A percentile compares a stretch with the other conserved stretches of the same genome.
These are phyloP conservation scores for Plectosphaerella plurivora DNA, from an alignment of 2,329 filamentous ascomycete genomes.

Conservation along the genomic window DNA sequence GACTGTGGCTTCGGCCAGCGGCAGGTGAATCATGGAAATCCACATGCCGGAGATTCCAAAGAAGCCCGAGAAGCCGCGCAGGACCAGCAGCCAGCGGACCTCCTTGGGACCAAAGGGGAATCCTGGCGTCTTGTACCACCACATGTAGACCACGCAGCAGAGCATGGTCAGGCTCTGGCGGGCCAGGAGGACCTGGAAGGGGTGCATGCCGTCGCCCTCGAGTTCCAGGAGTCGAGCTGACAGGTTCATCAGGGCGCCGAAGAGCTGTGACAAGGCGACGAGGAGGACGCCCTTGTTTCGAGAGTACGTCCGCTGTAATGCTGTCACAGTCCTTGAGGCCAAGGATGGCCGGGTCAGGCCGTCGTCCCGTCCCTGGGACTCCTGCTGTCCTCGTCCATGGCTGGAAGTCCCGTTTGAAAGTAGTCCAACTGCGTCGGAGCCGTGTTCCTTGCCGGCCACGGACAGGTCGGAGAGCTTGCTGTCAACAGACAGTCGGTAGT, in stretches of 20 bases:
- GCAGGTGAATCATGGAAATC: constrained; percentile 66
- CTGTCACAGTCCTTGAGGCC: constrained; percentile 8
- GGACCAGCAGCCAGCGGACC: constrained; percentile 63
- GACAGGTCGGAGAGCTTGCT: constrained; percentile 15
- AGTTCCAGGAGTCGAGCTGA: constrained; percentile 72
- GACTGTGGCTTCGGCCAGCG: constrained; percentile 82
- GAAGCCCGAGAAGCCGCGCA: constrained; percentile 65
- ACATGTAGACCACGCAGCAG: constrained; percentile 69
- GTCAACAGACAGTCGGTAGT: constrained; percentile 19
- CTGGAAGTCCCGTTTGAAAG: constrained; percentile 34
- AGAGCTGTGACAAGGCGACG: constrained; percentile 73
- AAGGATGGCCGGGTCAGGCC: constrained; percentile 1
- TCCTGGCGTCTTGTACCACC: constrained; percentile 59
- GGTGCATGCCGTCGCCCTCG: constrained; percentile 68
- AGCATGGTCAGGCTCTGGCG: constrained; percentile 72
- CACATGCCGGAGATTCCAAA: constrained; percentile 78
- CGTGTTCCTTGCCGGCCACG: constrained; percentile 9
- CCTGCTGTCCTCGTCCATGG: constrained; percentile 11
- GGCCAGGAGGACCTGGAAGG: constrained; percentile 78
- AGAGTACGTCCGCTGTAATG: constrained; percentile 43
- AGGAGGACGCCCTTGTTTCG: constrained; percentile 69
- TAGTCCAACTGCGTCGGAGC: constrained; percentile 25
- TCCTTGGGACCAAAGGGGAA: constrained; percentile 66
- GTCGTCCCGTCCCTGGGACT: not conserved
- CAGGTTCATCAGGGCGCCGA: constrained; percentile 82